Evolutionary conservation across 148 eudicot genomes (phyloP).

Genomic region (Agrostemma githago): DNA sequence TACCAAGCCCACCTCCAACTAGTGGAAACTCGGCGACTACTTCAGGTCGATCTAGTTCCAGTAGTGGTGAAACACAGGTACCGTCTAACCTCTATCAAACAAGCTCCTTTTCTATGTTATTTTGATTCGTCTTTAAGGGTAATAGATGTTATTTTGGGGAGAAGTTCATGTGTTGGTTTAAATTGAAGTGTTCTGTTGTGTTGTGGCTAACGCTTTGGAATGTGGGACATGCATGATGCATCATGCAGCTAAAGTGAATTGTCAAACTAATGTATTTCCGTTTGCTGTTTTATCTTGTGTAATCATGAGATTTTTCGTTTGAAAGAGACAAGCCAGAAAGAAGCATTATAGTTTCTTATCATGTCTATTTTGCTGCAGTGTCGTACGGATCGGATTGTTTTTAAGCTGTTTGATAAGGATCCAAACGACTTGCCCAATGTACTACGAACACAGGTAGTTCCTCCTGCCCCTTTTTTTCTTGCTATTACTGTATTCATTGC

Average conservation of each 20-base stretch:
- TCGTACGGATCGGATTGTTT: conserved; percentile 85
- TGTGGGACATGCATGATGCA: not conserved
- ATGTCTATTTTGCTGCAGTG: conserved; percentile 37
- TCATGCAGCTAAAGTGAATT: not conserved
- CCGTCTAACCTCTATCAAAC: not conserved
- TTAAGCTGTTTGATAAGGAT: conserved; percentile 91
- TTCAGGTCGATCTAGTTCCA: conserved; percentile 68
- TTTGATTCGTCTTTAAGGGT: not conserved
- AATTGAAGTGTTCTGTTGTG: not conserved
- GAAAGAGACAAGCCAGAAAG: not conserved
- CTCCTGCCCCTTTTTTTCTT: conserved; percentile 1
- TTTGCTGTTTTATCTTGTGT: not conserved
- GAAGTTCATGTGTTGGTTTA: not conserved
- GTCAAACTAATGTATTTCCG: not conserved
- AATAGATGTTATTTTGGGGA: not conserved
- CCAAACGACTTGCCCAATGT: conserved; percentile 73
- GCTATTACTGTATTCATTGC: not conserved
- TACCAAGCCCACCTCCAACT: conserved; percentile 67
- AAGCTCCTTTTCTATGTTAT: not conserved
- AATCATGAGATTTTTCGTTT: not conserved
- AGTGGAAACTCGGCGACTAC: conserved; percentile 72
- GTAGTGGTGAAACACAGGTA: conserved; percentile 86
- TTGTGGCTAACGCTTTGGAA: not conserved
- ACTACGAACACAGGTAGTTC: conserved; percentile 64
- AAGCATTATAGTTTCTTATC: not conserved